Percentiles rank a stretch among this genome's conserved stretches.
phyloP scores from a whole-genome alignment of 768 basidiomycete species.

The Leccinum variicolor region DNA sequence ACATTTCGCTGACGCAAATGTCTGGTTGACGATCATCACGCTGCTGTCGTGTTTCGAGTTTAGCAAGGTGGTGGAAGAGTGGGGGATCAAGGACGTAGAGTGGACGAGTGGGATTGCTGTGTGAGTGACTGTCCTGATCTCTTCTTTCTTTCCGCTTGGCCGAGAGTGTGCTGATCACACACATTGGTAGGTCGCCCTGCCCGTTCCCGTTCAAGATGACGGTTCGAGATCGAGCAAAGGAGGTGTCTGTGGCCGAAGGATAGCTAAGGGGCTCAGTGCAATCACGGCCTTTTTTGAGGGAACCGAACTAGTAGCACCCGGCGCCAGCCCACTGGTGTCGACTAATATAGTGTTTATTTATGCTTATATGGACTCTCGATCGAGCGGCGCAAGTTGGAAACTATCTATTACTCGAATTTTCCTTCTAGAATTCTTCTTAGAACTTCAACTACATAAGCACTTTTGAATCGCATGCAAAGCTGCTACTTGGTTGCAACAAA shows the following conservation, averaged over 20 bases:
- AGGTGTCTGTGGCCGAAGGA: background rate
- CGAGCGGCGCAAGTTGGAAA: too few relatives aligned
- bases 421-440: background rate
- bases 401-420: too few relatives aligned
- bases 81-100: slow-evolving; percentile 1
- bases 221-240: background rate
- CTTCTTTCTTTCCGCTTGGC: background rate
- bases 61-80: background rate
- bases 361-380: too few relatives aligned
- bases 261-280: too few relatives aligned
- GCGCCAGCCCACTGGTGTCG: too few relatives aligned
- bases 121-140: background rate
- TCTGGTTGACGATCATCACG: slow-evolving; percentile 2
- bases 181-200: background rate
- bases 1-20: background rate
- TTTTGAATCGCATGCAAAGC: too few relatives aligned
- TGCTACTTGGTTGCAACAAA: background rate
- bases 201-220: slow-evolving; percentile 4
- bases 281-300: background rate
- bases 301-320: background rate
- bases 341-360: too few relatives aligned
- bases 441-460: background rate
- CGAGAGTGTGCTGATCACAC: background rate
- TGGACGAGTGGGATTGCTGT: slow-evolving; percentile 2
- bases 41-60: slow-evolving; percentile 6